Conservation (phyloP, 2,329 filamentous ascomycete genomes). For the Dothideomycetes sp. region DNA sequence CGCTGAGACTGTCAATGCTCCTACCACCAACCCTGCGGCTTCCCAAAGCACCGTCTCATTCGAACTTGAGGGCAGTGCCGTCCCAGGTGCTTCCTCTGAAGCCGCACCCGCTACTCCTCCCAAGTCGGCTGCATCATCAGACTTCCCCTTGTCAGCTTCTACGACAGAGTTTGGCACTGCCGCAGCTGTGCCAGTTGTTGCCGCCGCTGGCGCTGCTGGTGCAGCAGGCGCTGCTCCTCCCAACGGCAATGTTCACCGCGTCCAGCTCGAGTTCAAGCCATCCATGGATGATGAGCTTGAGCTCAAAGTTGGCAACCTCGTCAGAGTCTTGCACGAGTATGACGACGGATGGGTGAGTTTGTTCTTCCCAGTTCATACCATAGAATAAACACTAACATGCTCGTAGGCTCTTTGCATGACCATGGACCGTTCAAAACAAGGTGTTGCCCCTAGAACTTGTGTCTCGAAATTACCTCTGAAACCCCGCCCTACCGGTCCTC, state of each 20-base stretch:
- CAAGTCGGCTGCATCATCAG: too few relatives aligned
- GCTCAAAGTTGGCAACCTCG: conserved; percentile 68
- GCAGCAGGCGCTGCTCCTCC: conserved; percentile 33
- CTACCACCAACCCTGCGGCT: conserved; percentile 14
- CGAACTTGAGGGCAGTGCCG: conserved; percentile 8
- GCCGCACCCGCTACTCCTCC: conserved; percentile 13
- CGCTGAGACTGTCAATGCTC: conserved; percentile 24
- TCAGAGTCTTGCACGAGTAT: conserved; percentile 86
- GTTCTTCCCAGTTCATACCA: background rate
- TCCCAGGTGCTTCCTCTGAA: conserved; percentile 10
- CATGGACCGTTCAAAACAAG: conserved; percentile 82
- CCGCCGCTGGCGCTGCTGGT: conserved; percentile 26
- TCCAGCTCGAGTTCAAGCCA: conserved; percentile 88
- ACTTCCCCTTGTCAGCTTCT: conserved; percentile 7
- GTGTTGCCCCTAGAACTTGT: conserved; percentile 87
- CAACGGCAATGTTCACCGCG: conserved; percentile 65
- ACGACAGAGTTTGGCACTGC: conserved; percentile 19
- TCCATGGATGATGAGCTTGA: conserved; percentile 87
- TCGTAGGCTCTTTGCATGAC: conserved; percentile 74
- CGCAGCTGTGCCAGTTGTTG: conserved; percentile 26
- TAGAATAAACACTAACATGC: conserved; percentile 13
- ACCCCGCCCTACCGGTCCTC: conserved; percentile 54
- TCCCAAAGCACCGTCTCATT: conserved; percentile 8
- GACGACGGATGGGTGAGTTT: conserved; percentile 90
- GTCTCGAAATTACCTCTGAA: conserved; percentile 86